Evolutionary conservation across 2,329 filamentous ascomycete genomes (phyloP), one percentile per base, ranked within the genome.

Genomic region (Clarireedia sp.): DNA sequence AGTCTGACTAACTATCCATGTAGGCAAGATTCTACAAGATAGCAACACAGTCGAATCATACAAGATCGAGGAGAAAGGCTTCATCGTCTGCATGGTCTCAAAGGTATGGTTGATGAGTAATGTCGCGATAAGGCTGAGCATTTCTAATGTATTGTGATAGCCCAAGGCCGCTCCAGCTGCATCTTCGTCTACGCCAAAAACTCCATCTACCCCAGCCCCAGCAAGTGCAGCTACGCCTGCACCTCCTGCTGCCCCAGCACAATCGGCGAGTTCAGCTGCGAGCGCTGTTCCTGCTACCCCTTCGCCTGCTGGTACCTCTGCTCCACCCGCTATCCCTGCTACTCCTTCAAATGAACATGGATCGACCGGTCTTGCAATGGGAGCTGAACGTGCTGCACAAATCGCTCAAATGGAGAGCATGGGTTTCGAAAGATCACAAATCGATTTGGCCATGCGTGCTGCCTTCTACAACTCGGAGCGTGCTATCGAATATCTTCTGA

Each of bases 21-120:
- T 66, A 96, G 91, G 94, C 76, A 99, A 99, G 78, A 97, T 99
- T 66, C 78, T 99, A 63, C 92, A 96, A 74, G 92, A 99, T 86
- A 90, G 90, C 60, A 94, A 96, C 70, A 96, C 91, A 2, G 88
- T 99, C 65, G 90, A 90, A 73, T 91, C 89, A 41, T 97, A 97
- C 78, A 96, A 90, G 75, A 97, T 99, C 61, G 92, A 99, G 74
- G 94, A 97, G 81, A 99, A 97, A 80, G 94, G 94, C 38, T 99
- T 97, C 72, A 90, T 99, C 67, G 94, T 99, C 59, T 99, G 94
- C 77, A 96, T 99, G 85, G 86, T 95, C 66, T 90, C 89, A 70
- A 97, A 97, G 88, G 91, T 95, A 76, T 60, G 72, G 21, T 29
- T 36, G 19, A 29, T 19, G 41, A 24, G 8, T 51, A 12, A 29